Evolutionary conservation across 2,329 filamentous ascomycete genomes (phyloP).

Genomic region (Curvularia sp.): DNA sequence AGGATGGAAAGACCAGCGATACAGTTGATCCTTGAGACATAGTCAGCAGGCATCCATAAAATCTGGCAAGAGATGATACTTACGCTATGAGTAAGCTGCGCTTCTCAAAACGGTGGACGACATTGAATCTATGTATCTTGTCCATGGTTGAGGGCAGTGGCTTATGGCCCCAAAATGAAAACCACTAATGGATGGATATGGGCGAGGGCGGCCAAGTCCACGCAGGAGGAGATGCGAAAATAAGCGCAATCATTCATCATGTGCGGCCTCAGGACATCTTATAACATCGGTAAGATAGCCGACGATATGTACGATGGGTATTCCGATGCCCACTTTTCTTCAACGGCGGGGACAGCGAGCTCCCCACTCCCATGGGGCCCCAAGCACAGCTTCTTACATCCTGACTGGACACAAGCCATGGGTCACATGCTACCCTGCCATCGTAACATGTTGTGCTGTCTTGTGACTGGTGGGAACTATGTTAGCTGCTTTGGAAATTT

Average conservation of each 20-base stretch:
- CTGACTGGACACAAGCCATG: conserved; percentile 8
- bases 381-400: not conserved
- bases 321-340: conserved; percentile 6
- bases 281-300: conserved; percentile 4
- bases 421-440: conserved; percentile 3
- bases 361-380: conserved; percentile 9
- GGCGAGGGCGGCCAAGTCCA: not conserved
- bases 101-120: conserved; percentile 39
- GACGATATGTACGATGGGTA: not conserved
- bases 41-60: not conserved
- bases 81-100: conserved; percentile 36
- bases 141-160: conserved; percentile 23
- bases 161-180: not conserved
- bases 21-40: conserved; percentile 31
- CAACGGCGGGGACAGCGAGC: not conserved
- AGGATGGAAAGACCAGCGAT: conserved; percentile 42
- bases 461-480: not conserved
- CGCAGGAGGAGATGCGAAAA: not conserved
- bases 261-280: not conserved
- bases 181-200: not conserved
- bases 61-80: not conserved
- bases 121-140: conserved; percentile 34
- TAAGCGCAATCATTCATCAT: not conserved
- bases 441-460: not conserved
- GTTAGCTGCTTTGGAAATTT: not conserved